Conservation (phyloP, 768 basidiomycete species). For the Collybiopsis luxurians region DNA sequence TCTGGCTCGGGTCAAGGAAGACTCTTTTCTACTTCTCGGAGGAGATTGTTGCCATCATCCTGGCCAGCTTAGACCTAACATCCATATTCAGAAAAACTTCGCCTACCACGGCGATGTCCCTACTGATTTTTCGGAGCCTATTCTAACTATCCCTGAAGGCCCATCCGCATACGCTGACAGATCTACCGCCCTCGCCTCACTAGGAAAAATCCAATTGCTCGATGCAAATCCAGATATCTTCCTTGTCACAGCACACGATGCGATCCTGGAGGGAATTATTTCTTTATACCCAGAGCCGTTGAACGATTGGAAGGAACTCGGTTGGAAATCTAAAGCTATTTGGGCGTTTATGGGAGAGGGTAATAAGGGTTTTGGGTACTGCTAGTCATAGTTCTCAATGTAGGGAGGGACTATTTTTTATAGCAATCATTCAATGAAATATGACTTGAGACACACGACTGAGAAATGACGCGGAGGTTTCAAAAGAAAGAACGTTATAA, state of each 20-base stretch:
- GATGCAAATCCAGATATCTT: constrained; percentile 18
- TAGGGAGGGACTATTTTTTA: too few relatives aligned
- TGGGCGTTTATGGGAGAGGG: constrained; percentile 16
- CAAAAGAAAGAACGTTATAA: too few relatives aligned
- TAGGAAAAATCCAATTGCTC: constrained; percentile 10
- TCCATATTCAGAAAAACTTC: constrained; percentile 9
- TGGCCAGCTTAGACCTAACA: constrained; percentile 18
- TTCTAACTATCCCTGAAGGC: constrained; percentile 1
- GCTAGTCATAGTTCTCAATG: too few relatives aligned
- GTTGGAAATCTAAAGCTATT: constrained; percentile 14
- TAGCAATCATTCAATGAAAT: too few relatives aligned
- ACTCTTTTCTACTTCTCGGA: constrained; percentile 18
- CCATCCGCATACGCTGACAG: constrained; percentile 8
- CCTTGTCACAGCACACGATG: constrained; percentile 16
- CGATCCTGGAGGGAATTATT: constrained; percentile 10
- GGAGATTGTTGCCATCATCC: constrained; percentile 19
- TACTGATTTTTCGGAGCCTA: constrained; percentile 8
- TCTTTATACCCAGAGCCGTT: constrained; percentile 12
- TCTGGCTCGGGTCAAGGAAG: constrained; percentile 18
- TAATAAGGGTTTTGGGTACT: constrained; percentile 7
- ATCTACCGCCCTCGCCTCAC: constrained; percentile 6
- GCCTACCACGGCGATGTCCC: constrained; percentile 12
- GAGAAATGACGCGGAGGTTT: too few relatives aligned
- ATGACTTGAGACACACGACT: too few relatives aligned
- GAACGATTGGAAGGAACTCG: constrained; percentile 17